These are phyloP conservation scores for Erythrophleum ivorense DNA, from an alignment of 331 rosid genomes.

Conservation along the genomic window DNA sequence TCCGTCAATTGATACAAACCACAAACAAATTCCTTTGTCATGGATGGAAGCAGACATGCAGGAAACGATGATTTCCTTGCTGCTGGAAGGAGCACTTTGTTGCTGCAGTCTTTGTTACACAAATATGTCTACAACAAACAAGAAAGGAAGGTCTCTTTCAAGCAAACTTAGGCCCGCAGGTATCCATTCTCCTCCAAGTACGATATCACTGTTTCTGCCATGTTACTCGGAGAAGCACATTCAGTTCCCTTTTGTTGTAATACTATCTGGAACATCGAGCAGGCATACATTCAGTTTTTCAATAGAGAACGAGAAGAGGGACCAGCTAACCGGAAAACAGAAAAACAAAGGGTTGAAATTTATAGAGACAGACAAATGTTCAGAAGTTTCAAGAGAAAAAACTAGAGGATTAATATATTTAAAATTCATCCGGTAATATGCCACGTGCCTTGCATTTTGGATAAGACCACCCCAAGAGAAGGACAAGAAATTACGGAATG, in stretches of 20 bases:
- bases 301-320: slow-evolving; percentile 18
- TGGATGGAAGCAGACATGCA: slow-evolving; percentile 37
- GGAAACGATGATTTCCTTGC: slow-evolving; percentile 86
- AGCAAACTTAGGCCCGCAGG: slow-evolving; percentile 59
- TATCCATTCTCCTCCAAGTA: slow-evolving; percentile 80
- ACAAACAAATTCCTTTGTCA: slow-evolving; percentile 39
- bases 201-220: slow-evolving; percentile 74
- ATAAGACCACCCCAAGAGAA: slow-evolving; percentile 24
- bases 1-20: slow-evolving; percentile 7
- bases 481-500: not conserved
- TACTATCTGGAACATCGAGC: slow-evolving; percentile 64
- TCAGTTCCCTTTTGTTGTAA: slow-evolving; percentile 67
- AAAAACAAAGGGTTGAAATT: slow-evolving; percentile 7
- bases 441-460: slow-evolving; percentile 22
- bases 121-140: slow-evolving; percentile 30
- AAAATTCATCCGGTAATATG: slow-evolving; percentile 12
- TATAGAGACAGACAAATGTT: slow-evolving; percentile 3
- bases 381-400: slow-evolving; percentile 9
- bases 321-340: slow-evolving; percentile 7
- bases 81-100: slow-evolving; percentile 44
- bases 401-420: not conserved
- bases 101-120: slow-evolving; percentile 33
- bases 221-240: slow-evolving; percentile 53
- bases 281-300: not conserved
- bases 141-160: slow-evolving; percentile 36